Evolutionary conservation across 2,329 filamentous ascomycete species (phyloP).

Genomic region (Escovopsis sp.): DNA sequence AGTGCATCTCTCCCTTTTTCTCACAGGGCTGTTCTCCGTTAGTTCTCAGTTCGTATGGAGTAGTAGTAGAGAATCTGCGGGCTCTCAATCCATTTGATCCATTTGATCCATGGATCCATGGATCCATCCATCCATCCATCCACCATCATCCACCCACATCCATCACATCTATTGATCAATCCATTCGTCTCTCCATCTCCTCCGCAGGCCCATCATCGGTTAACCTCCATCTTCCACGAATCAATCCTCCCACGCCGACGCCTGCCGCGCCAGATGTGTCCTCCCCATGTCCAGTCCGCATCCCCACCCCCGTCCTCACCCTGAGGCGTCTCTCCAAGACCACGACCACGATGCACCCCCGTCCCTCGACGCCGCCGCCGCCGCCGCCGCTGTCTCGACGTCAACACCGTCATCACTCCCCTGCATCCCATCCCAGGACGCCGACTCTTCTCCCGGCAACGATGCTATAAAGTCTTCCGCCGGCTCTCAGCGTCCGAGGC

Average conservation of each 20-base stretch:
- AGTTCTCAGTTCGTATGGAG: no score
- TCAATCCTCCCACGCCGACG: constrained; percentile 11
- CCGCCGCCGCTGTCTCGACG: background rate
- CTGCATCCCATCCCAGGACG: constrained; percentile 1
- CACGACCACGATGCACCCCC: constrained; percentile 5
- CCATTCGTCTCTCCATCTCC: background rate
- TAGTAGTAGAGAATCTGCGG: no score
- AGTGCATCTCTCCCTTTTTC: no score
- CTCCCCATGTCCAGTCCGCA: constrained; percentile 42
- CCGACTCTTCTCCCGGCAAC: constrained; percentile 1
- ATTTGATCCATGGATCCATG: no score
- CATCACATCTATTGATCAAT: constrained; percentile 1
- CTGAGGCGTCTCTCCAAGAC: constrained; percentile 9
- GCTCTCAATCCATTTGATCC: no score
- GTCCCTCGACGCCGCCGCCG: constrained; percentile 1
- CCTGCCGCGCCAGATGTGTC: constrained; percentile 36
- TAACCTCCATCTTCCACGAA: constrained; percentile 10
- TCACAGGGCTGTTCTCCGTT: no score
- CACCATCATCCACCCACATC: constrained; percentile 6
- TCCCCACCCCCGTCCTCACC: constrained; percentile 13
- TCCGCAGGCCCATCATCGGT: constrained; percentile 8
- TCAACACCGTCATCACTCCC: background rate
- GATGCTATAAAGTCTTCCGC: constrained; percentile 30
- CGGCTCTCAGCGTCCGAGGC: constrained; percentile 21
- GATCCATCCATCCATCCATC: background rate